Percentiles rank a stretch among this genome's conserved stretches.
These are phyloP conservation scores for Metschnikowia corniflorae DNA, from an alignment of 805 yeast species.

Conservation along the genomic window DNA sequence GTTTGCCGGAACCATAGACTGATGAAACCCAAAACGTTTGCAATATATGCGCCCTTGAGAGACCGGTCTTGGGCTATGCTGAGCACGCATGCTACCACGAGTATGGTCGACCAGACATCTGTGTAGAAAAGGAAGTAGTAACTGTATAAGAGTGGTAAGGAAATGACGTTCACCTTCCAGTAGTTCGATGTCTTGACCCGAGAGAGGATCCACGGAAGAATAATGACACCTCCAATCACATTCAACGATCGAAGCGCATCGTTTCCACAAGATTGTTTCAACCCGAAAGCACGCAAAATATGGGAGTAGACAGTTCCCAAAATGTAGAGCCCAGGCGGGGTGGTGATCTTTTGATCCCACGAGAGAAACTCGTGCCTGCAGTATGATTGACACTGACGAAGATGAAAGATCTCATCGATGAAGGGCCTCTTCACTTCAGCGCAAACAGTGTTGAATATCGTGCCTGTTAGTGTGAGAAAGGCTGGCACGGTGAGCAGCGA, in stretches of 20 bases:
- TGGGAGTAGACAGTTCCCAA: constrained; percentile 40
- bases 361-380: constrained; percentile 54
- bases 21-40: constrained; percentile 55
- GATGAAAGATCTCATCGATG: constrained; percentile 83
- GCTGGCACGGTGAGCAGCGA: constrained; percentile 5
- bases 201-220: constrained; percentile 48
- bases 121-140: constrained; percentile 84
- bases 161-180: constrained; percentile 28
- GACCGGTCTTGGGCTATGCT: constrained; percentile 33
- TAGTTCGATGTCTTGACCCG: constrained; percentile 15
- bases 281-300: constrained; percentile 35
- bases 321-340: constrained; percentile 89
- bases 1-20: constrained; percentile 87
- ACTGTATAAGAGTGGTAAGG: constrained; percentile 69
- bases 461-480: constrained; percentile 5
- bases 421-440: constrained; percentile 12
- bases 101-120: constrained; percentile 85
- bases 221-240: constrained; percentile 57
- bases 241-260: constrained; percentile 46
- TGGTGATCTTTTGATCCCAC: constrained; percentile 78
- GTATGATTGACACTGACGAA: constrained; percentile 71
- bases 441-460: constrained; percentile 10
- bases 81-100: constrained; percentile 55
- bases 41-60: constrained; percentile 24
- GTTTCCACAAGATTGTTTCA: constrained; percentile 13